Evolutionary conservation across 2,329 filamentous ascomycete genomes (phyloP), one percentile per base, ranked within the genome.

Genomic region (Cladosporium sp.): DNA sequence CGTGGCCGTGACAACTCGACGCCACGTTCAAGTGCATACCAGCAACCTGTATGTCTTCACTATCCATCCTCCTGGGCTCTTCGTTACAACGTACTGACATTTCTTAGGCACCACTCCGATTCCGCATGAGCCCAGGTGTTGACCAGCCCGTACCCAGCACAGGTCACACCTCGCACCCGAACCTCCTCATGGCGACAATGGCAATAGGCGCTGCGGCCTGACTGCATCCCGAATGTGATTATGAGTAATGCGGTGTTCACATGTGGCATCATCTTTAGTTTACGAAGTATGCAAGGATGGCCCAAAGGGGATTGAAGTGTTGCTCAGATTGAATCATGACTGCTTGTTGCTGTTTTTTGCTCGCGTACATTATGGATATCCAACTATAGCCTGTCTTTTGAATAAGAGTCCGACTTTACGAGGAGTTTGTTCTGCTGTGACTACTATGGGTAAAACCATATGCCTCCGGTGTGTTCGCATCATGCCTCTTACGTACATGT

Each of bases 171-270:
- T 55, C 28, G 49, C 44, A 63, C 11, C 31, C 21, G 7, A 46
- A 3, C 26, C 1, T 28, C 21, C 59, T 63, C 60, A 44, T 33
- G 49, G 28, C 60, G 50, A 44, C 60, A 23, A 55, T n/a, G 35
- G 60, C 50, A 44, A 56, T 63, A 49, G 60, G 49, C 35, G 60
- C 60, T 31, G 60, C 60, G 60, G 58, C 58, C 44, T 63, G 50
- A 63, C 14, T 33, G 49, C 49, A 33, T 62, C 60, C 28, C 49
- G 60, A 62, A 62, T 62, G 60, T 40, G 60, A 62, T 53, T 40
- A 62, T 49, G 60, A 62, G 60, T 62, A 62, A 62, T 62, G 60
- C 60, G 60, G 60, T 49, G 46, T 40, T 53, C 49, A 58, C 35
- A 58, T n/a, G 35, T 40, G 60, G 29, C 58, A 50, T 44, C 37